Evolutionary conservation across 2,329 filamentous ascomycete genomes (phyloP), one percentile per base, ranked within the genome.

Genomic region (Sporothrix schenckii): DNA sequence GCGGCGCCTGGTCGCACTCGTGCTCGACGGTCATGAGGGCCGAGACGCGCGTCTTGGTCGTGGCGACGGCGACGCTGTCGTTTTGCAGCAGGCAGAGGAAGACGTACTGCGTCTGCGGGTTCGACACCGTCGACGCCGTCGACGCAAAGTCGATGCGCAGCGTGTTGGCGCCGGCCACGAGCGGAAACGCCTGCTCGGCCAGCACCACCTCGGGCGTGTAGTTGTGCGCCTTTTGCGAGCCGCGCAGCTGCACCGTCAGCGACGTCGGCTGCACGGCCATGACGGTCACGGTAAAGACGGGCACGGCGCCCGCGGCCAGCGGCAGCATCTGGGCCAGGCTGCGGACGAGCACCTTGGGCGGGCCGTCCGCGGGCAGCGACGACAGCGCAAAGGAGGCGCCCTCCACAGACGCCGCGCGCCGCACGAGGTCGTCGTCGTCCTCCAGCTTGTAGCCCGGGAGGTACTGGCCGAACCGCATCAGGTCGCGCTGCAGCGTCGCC

Each of bases 251-350:
- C 7, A 76, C 74, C 4, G 66, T 71, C 1, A 76, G 66, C 11
- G 70, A 69, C 2, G 74, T 75, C 11, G 73, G 66, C 54, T n/a
- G 73, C 71, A 74, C 72, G 16, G 74, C 71, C 44, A 73, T 69
- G 19, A 69, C 74, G 1, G 73, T 74, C 14, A 75, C 60, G 16
- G 56, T 53, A 56, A 75, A 74, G 10, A 69, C 72, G 19, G 74
- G 75, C 4, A 75, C 71, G 9, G 52, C 54, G 10, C 74, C 74
- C 6, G 65, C 74, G 11, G 66, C 54, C 1, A 76, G 63, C 1
- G 75, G 75, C 21, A 76, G 72, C 74, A 76, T 75, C 68, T 76
- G 75, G 2, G 75, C 74, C 11, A 75, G 68, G 53, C 75, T 76
- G 53, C 74, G 72, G 1, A 73, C 72, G 1, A 76, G 69, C n/a